Percentiles rank a stretch among this genome's conserved stretches.
Conservation (phyloP, 257 asterid species). For the Ocimum tenuiflorum region DNA sequence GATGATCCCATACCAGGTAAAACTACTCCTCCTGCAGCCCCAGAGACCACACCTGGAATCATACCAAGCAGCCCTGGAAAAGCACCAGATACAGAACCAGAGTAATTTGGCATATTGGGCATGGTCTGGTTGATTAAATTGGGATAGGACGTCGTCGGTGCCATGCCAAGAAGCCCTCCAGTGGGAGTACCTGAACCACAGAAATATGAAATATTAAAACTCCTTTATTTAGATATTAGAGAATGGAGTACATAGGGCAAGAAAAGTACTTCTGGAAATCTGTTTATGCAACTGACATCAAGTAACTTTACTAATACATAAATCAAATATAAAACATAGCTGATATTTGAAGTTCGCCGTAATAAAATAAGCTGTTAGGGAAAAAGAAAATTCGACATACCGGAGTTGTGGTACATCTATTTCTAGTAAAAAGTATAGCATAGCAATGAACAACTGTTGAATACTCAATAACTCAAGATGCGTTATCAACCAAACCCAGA, state of each 20-base stretch:
- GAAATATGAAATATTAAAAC: conserved; percentile 8
- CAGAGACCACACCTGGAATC: conserved; percentile 86
- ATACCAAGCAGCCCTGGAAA: conserved; percentile 94
- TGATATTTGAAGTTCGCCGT: neutral
- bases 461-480: neutral
- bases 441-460: neutral
- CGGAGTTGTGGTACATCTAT: neutral
- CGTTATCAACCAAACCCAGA: neutral
- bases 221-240: neutral
- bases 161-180: conserved; percentile 82
- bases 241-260: conserved; percentile 3
- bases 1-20: conserved; percentile 91
- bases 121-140: conserved; percentile 86
- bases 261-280: neutral
- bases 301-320: neutral
- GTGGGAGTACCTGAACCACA: conserved; percentile 55
- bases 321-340: neutral
- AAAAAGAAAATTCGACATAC: neutral
- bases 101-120: conserved; percentile 99
- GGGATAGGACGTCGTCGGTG: conserved; percentile 65
- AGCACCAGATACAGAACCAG: conserved; percentile 87
- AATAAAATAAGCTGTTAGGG: neutral
- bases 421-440: neutral
- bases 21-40: conserved; percentile 87
- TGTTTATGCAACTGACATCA: neutral